Base-by-base conservation (phyloP, 2,329 filamentous ascomycete genomes). In the Capronia epimyces region DNA sequence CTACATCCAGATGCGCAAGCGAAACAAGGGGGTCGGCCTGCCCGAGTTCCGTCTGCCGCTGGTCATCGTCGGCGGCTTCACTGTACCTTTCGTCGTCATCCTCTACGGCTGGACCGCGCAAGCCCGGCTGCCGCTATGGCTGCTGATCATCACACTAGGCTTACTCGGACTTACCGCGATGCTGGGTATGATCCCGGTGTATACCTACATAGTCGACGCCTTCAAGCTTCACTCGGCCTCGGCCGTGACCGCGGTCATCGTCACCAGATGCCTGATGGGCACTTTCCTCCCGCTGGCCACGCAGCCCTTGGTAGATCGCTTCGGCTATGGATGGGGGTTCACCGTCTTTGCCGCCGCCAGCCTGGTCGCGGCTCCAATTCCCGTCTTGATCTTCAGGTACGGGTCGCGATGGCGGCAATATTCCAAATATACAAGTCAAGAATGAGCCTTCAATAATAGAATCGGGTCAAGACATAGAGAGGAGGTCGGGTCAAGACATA, bases 21-120 rank as follows among this genome's bases (percentile, higher is more conserved):
- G 56, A 16, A 68, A 69, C 49, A 59, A 64, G 13, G 64, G 65
- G 31, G 53, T 62, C 8, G 63, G 65, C 16, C 59, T 69, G 2
- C 71, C 71, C 1, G 67, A 74, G 57, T 69, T 68, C 49, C 64
- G 70, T 2, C 70, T 79, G 1, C 70, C 71, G 0, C 69, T 75
- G 2, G 73, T 76, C 55, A 66, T 75, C 9, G 46, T 74, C 0
- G 76, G 75, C 7, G 69, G 69, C 2, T 57, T 72, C 3, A 61
- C 71, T 13, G 42, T 58, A 16, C 27, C 59, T 0, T 16, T 59
- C 20, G 39, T 55, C n/a, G 48, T 59, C 10, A 47, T 49, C 4
- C 18, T 46, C 3, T 62, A 61, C 52, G 61, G 61, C 12, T 63
- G 56, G 60, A 45, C 52, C 9, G 51, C 57, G 10, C 43, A 59